phyloP scores from a whole-genome alignment of 371 early-diverging fungal genomes.

The Saksenaea oblongispora region DNA sequence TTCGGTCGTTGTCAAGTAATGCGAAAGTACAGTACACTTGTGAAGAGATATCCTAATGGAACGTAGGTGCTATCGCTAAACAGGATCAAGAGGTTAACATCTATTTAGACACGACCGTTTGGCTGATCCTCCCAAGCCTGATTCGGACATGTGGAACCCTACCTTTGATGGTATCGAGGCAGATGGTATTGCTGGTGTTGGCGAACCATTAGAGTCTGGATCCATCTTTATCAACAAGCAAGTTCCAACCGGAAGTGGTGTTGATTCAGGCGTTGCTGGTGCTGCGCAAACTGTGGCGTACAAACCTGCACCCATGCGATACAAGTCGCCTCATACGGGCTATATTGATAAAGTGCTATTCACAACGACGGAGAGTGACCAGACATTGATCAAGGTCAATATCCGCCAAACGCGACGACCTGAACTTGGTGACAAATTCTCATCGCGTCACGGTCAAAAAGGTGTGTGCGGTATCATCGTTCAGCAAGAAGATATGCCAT shows the following conservation, averaged over 20 bases:
- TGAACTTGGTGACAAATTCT: conserved; percentile 99
- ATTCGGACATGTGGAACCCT: conserved; percentile 46
- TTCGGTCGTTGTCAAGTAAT: conserved; percentile 97
- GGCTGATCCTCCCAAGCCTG: conserved; percentile 69
- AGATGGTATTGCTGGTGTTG: conserved; percentile 92
- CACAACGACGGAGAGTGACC: conserved; percentile 93
- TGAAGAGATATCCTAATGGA: conserved; percentile 87
- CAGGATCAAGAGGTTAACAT: not conserved
- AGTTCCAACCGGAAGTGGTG: conserved; percentile 73
- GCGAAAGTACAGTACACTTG: conserved; percentile 83
- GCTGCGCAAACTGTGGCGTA: conserved; percentile 62
- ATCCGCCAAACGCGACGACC: conserved; percentile 97
- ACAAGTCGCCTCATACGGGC: conserved; percentile 85
- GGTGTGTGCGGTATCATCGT: conserved; percentile 99
- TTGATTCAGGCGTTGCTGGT: conserved; percentile 57
- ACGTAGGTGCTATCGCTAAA: conserved; percentile 32
- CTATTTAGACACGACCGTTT: conserved; percentile 78
- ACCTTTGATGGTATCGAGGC: conserved; percentile 74
- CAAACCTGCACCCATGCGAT: conserved; percentile 79
- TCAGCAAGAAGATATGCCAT: conserved; percentile 99
- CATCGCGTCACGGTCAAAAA: conserved; percentile 99
- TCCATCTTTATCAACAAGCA: conserved; percentile 88
- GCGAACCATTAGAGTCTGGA: conserved; percentile 76
- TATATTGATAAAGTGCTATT: conserved; percentile 90
- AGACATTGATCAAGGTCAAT: conserved; percentile 93